A percentile compares a stretch with the other conserved stretches of the same genome.
These are phyloP conservation scores for Colletotrichum noveboracense DNA, from an alignment of 2,329 filamentous ascomycete species.

Conservation along the genomic window DNA sequence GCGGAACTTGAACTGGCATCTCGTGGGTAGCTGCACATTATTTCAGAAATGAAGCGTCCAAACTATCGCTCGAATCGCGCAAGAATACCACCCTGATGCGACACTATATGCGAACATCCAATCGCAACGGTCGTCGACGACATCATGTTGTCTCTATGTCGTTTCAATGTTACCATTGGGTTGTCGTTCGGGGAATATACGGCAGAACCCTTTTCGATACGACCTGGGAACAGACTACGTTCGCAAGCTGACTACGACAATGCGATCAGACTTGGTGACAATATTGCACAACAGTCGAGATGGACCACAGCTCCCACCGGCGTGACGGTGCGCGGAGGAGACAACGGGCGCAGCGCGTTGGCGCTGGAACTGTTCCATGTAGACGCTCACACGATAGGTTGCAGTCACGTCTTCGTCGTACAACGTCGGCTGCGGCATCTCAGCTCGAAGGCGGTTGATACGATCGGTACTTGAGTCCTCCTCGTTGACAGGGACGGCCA, in stretches of 20 bases:
- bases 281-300: background rate
- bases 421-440: background rate
- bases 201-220: background rate
- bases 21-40: background rate
- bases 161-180: background rate
- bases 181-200: background rate
- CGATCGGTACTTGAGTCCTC: background rate
- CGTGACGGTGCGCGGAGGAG: background rate
- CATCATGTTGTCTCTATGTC: background rate
- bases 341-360: background rate
- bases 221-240: background rate
- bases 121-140: conserved; percentile 1
- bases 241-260: background rate
- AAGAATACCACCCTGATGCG: background rate
- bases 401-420: background rate
- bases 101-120: background rate
- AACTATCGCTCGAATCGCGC: background rate
- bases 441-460: background rate
- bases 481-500: background rate
- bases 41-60: background rate
- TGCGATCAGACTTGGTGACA: background rate
- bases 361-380: background rate
- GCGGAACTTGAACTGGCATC: background rate
- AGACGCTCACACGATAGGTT: background rate
- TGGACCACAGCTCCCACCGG: background rate